Evolutionary conservation across 768 basidiomycete species (phyloP).

Genomic region (Leccinum longicurvipes): DNA sequence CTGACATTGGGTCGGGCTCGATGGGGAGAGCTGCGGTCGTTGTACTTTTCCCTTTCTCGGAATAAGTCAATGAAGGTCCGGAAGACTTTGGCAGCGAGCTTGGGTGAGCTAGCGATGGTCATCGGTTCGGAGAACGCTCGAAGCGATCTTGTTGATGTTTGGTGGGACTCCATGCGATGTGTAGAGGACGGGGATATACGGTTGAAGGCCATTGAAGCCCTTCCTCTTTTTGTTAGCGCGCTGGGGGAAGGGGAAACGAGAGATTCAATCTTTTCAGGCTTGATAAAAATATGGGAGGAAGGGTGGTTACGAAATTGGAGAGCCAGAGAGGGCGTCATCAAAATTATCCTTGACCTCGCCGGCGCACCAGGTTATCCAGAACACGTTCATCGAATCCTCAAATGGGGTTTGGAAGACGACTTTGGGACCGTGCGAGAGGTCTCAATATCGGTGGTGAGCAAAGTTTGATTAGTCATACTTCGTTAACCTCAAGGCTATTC

Average conservation of each 20-base stretch:
- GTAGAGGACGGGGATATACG: constrained; percentile 67
- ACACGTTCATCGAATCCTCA: constrained; percentile 53
- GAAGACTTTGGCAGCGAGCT: constrained; percentile 78
- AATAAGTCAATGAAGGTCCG: constrained; percentile 62
- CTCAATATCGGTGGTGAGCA: constrained; percentile 61
- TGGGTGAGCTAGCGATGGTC: constrained; percentile 87
- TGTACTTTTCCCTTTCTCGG: constrained; percentile 65
- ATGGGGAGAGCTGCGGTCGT: constrained; percentile 70
- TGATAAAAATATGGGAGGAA: constrained; percentile 56
- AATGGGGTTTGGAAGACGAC: constrained; percentile 64
- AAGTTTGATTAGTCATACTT: constrained; percentile 3
- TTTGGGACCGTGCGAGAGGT: constrained; percentile 86
- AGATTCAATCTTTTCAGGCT: constrained; percentile 40
- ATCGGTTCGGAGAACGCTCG: constrained; percentile 68
- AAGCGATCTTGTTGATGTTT: constrained; percentile 68
- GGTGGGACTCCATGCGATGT: constrained; percentile 54
- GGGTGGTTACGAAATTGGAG: constrained; percentile 71
- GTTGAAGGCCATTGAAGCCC: constrained; percentile 64
- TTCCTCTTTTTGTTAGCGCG: constrained; percentile 53
- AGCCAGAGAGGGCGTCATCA: constrained; percentile 68
- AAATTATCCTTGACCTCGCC: constrained; percentile 50
- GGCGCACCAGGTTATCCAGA: constrained; percentile 41
- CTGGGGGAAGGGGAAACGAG: constrained; percentile 48
- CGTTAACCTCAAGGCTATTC: constrained; percentile 15
- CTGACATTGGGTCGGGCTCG: constrained; percentile 72